These are phyloP conservation scores for Capronia coronata DNA, from an alignment of 2,329 filamentous ascomycete species.

Conservation along the genomic window DNA sequence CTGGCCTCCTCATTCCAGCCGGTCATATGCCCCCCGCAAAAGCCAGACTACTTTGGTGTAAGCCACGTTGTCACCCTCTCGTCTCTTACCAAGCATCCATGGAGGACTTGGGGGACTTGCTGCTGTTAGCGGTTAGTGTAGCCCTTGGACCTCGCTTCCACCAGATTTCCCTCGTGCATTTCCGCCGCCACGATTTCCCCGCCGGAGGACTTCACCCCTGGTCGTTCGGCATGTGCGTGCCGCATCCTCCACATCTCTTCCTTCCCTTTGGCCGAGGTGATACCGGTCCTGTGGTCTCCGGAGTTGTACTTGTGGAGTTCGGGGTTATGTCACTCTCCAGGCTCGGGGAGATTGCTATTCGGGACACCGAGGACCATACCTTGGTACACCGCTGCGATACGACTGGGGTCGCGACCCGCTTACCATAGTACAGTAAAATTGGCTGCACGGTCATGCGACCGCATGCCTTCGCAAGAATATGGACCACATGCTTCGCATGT, in stretches of 20 bases:
- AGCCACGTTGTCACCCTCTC: too few species aligned
- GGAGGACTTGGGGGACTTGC: too few species aligned
- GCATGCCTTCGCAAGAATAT: slow-evolving; percentile 3
- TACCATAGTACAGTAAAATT: background rate
- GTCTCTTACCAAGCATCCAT: too few species aligned
- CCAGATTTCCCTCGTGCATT: too few species aligned
- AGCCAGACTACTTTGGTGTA: too few species aligned
- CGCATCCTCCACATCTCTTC: background rate
- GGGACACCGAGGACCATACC: slow-evolving; percentile 6
- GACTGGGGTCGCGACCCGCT: slow-evolving; percentile 4
- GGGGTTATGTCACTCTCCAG: slow-evolving; percentile 2
- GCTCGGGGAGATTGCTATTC: slow-evolving; percentile 1
- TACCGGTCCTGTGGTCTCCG: background rate
- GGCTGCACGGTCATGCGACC: slow-evolving; percentile 11
- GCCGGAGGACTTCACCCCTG: background rate
- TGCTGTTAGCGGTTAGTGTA: too few species aligned
- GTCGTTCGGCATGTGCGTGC: slow-evolving; percentile 1
- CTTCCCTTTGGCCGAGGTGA: background rate
- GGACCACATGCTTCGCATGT: slow-evolving; percentile 12
- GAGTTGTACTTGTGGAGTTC: slow-evolving; percentile 8
- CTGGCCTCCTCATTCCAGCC: background rate
- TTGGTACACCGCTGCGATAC: background rate
- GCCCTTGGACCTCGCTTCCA: too few species aligned
- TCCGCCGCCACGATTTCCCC: background rate
- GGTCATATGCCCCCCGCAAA: background rate